Base-by-base conservation (phyloP, 257 asterid species). In the Ajuga chamaepitys region DNA sequence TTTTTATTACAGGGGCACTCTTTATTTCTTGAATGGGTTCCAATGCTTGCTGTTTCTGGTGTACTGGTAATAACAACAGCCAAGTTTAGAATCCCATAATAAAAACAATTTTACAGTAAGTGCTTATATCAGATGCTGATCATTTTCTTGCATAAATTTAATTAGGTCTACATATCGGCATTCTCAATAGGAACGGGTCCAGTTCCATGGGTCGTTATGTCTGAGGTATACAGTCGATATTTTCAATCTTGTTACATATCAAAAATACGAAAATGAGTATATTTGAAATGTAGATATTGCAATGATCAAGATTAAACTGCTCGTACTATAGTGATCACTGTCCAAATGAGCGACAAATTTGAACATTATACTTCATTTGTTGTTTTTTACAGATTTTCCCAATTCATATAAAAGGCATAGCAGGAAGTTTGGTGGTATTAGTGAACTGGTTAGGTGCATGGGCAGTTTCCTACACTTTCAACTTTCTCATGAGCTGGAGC, bases 201-300 rank as follows among this genome's bases (percentile, higher is more conserved):
- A 10, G 95, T 84, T 66, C 97, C 97, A 28, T 91, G 96, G 97
- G 93, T 91, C 51, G 83, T 88, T 17, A 91, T 91, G 97, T 88
- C 96, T 4, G 97, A 88, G 96, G 97, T 89, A 83, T 16, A n/a
- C 16, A 7, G 10, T 37, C 28, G 6, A 2, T 5, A 7, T 21
- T 41, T 40, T 20, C 46, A 53, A 12, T 18, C 11, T 8, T 17
- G 1, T 13, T 46, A 5, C 38, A 22, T 7, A n/a, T 21, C 4
- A 11, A 42, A 42, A 12, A 28, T 8, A 26, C 24, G 3, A 58
- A 24, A 25, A 60, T 8, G 1, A 44, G 6, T 14, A 14, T n/a
- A 1, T 8, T 16, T 46, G 0, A 1, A 46, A 46, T 30, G 7
- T 30, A 30, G 37, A 30, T 30, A 1, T 30, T 8, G 37, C 7